A percentile compares a stretch with the other conserved stretches of the same genome.
phyloP scores from a whole-genome alignment of 1,139 yeast genomes.

The Zygosaccharomyces sapae region DNA sequence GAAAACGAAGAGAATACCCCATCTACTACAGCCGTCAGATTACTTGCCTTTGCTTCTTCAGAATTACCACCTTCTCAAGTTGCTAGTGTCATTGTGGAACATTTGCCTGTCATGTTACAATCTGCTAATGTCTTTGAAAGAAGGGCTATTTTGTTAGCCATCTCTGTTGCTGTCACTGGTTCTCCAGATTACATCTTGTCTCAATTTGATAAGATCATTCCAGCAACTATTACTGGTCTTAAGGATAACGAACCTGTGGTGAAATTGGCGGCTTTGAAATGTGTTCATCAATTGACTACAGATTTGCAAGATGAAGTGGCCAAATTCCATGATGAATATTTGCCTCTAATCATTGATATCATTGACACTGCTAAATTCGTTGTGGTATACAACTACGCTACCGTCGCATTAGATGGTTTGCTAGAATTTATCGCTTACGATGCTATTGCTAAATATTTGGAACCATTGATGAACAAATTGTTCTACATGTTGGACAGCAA shows the following conservation, averaged over 20 bases:
- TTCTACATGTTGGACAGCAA: conserved; percentile 71
- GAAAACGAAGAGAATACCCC: conserved; percentile 91
- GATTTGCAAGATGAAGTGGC: conserved; percentile 85
- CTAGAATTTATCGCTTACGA: conserved; percentile 89
- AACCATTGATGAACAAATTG: conserved; percentile 84
- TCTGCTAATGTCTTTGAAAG: conserved; percentile 72
- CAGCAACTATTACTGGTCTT: conserved; percentile 69
- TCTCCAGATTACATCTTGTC: conserved; percentile 88
- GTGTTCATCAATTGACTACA: conserved; percentile 71
- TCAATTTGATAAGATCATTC: conserved; percentile 69
- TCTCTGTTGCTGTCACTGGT: conserved; percentile 84
- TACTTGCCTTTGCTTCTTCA: conserved; percentile 71
- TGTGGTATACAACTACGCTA: conserved; percentile 85
- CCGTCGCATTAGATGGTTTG: conserved; percentile 85
- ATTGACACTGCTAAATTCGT: conserved; percentile 83
- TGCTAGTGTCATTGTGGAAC: conserved; percentile 70
- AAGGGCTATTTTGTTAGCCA: conserved; percentile 79
- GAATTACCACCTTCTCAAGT: conserved; percentile 93
- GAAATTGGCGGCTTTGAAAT: conserved; percentile 79
- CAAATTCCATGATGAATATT: conserved; percentile 71
- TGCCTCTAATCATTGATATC: conserved; percentile 82
- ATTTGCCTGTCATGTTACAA: conserved; percentile 56
- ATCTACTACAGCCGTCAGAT: conserved; percentile 70
- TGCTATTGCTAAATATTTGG: conserved; percentile 75
- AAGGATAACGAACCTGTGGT: conserved; percentile 75